Evolutionary conservation across 208 protist genomes (phyloP), one percentile per base, ranked within the genome.

Genomic region (Sergeia podlipaevii): DNA sequence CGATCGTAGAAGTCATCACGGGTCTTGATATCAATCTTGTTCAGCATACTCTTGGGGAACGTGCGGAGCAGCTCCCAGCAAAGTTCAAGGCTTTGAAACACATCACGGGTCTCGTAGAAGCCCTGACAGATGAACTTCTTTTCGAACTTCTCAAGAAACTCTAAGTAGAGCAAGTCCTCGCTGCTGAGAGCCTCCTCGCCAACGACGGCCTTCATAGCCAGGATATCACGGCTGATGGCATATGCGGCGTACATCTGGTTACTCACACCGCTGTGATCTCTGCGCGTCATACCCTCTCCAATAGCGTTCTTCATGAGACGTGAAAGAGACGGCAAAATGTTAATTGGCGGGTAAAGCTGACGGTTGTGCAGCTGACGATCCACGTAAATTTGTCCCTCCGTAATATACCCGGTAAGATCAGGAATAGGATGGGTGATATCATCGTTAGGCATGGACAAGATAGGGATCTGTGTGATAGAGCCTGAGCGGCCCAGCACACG

Each of bases 291-390:
- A 62, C 97, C 98, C 67, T 98, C 95, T 46, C 98, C 99, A 86
- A 99, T 99, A 68, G 99, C 99, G 44, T 91, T 97, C 91, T 99
- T 99, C 99, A 99, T 99, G 11, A 99, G 85, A 89, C 99, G 98
- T 7, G 98, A 99, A 18, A 99, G 91, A 15, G 98, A 99, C 23
- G 99, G 99, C 34, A 99, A 80, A 65, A 99, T 98, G 82, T 99
- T 99, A 64, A 99, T 99, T 5, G 98, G 98, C 37, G 99, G 99
- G 81, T 99, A 99, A 39, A 99, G 91, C 73, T 97, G 89, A 8
- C 91, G 85, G 78, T 99, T 99, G 83, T 99, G 87, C 38, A 99
- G 90, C 74, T 99, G 97, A 34, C 98, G 87, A 68, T 99, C 98
- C 46, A 99, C 86, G 91, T 99, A 99, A 58, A 99, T 99, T 79